A percentile compares a stretch with the other conserved stretches of the same genome.
Evolutionary conservation across 73 alveolate species (phyloP).

Genomic region (Paramecium biaurelia): DNA sequence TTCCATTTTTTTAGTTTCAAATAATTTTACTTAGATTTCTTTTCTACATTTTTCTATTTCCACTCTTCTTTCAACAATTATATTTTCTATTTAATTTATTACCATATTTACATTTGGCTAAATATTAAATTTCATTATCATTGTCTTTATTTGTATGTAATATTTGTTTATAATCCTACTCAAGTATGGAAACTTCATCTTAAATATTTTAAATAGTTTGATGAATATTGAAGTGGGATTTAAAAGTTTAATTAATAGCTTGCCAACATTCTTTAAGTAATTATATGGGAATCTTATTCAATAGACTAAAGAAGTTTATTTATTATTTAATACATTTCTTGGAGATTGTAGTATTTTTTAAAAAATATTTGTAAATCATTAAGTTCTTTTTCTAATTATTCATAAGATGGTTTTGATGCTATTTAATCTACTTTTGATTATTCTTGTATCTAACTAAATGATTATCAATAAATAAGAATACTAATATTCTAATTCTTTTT

Average conservation of each 20-base stretch:
- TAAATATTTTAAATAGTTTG: background rate
- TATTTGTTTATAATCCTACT: background rate
- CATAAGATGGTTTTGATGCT: background rate
- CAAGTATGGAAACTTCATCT: background rate
- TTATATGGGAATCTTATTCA: background rate
- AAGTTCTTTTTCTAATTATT: background rate
- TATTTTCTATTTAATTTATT: background rate
- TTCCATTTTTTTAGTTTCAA: background rate
- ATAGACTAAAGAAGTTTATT: background rate
- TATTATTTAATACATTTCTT: background rate
- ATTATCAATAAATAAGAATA: background rate
- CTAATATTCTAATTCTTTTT: background rate
- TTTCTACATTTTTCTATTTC: constrained; percentile 10
- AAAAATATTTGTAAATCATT: background rate
- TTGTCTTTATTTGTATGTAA: background rate
- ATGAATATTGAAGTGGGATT: background rate
- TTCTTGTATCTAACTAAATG: background rate
- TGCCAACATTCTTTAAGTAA: background rate
- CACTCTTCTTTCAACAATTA: background rate
- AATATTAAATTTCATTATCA: background rate
- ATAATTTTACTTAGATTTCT: background rate
- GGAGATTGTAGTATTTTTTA: background rate
- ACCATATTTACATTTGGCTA: background rate
- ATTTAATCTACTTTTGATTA: background rate
- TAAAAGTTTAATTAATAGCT: background rate